These are phyloP conservation scores for Dillenia suffruticosa DNA, from an alignment of 164 flowering plant species.

Conservation along the genomic window DNA sequence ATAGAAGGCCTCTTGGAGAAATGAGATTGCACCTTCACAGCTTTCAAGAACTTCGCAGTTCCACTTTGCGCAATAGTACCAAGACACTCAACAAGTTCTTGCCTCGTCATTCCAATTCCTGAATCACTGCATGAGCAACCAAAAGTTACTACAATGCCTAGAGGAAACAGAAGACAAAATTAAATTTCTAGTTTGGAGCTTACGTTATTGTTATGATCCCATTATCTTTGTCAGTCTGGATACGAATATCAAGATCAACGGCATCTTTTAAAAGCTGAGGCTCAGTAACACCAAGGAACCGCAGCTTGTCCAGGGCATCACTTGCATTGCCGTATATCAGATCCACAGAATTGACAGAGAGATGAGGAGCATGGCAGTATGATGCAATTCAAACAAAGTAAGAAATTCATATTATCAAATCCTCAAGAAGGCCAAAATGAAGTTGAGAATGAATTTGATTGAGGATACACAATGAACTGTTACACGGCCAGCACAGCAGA, in stretches of 20 bases:
- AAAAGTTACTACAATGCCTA: neutral
- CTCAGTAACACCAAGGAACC: conserved; percentile 84
- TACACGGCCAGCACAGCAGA: too few relatives aligned
- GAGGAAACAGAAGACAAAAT: neutral
- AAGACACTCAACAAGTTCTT: conserved; percentile 95
- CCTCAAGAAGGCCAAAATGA: neutral
- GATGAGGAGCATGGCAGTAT: neutral
- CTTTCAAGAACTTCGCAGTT: conserved; percentile 88
- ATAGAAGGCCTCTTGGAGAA: neutral
- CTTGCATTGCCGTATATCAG: conserved; percentile 80
- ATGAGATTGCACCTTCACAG: conserved; percentile 56
- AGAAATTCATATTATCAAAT: neutral
- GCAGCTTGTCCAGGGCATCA: conserved; percentile 96
- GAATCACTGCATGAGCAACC: conserved; percentile 53
- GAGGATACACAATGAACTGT: too few relatives aligned
- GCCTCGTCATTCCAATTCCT: conserved; percentile 94
- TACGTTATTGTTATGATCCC: conserved; percentile 82
- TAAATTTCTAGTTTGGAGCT: conserved; percentile 11
- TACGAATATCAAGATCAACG: conserved; percentile 82
- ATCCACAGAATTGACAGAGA: neutral
- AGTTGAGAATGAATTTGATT: too few relatives aligned
- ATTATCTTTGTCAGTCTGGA: conserved; percentile 85
- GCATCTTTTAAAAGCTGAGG: conserved; percentile 67
- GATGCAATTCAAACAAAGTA: neutral
- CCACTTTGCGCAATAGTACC: conserved; percentile 99